Percentiles rank a stretch among this genome's conserved stretches.
phyloP scores from a whole-genome alignment of 2,329 filamentous ascomycete genomes.

The Coccinonectria pachysandricola region DNA sequence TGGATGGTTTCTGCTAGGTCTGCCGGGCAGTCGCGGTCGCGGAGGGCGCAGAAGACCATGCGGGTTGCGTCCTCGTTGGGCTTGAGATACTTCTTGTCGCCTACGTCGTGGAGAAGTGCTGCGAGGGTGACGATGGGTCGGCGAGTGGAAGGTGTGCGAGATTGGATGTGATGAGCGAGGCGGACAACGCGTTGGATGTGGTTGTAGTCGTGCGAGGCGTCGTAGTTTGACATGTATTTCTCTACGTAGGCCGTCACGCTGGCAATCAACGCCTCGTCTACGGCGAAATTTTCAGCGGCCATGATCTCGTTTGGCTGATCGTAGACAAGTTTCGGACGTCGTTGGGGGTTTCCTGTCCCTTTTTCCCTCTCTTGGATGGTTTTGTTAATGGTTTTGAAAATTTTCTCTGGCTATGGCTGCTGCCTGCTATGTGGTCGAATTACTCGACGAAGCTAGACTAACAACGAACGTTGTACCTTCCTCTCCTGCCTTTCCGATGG shows the following conservation, averaged over 20 bases:
- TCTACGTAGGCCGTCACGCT: constrained; percentile 53
- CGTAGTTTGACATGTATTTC: constrained; percentile 66
- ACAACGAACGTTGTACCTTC: too few relatives aligned
- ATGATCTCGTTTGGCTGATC: constrained; percentile 12
- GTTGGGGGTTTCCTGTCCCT: too few relatives aligned
- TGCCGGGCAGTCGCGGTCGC: constrained; percentile 43
- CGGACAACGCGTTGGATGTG: constrained; percentile 73
- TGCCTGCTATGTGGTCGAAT: too few relatives aligned
- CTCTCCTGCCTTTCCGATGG: too few relatives aligned
- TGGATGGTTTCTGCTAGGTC: constrained; percentile 58
- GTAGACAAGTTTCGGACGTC: too few relatives aligned
- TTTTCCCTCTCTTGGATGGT: too few relatives aligned
- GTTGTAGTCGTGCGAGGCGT: constrained; percentile 78
- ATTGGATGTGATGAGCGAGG: constrained; percentile 58
- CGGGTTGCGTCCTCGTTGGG: constrained; percentile 46
- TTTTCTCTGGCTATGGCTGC: too few relatives aligned
- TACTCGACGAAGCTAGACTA: too few relatives aligned
- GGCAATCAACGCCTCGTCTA: constrained; percentile 38
- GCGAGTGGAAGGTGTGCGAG: constrained; percentile 29
- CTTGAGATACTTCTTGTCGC: constrained; percentile 70
- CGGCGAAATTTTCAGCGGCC: constrained; percentile 12
- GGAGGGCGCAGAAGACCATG: constrained; percentile 44
- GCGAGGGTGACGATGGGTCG: constrained; percentile 52
- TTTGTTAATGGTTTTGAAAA: too few relatives aligned
- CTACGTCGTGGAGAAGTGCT: constrained; percentile 78